Base-by-base conservation (phyloP, 2,329 filamentous ascomycete genomes). In the Colletotrichum sp. region DNA sequence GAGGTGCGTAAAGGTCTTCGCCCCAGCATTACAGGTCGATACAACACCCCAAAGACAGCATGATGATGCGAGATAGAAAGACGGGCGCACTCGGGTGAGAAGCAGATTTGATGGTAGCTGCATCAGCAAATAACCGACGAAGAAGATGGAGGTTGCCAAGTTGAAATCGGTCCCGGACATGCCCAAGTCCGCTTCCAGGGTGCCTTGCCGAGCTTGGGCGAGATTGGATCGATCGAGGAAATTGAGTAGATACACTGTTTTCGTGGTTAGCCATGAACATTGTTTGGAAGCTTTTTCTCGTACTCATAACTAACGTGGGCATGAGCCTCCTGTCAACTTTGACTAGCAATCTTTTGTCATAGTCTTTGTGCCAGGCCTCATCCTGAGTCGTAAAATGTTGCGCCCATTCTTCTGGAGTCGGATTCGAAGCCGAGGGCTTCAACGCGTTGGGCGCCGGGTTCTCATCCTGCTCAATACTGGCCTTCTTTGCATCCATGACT, bases 21-120 rank as follows among this genome's bases (percentile, higher is more conserved):
- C 83, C 2, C 87, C 87, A 0, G 89, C 87, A 30, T 90, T 90
- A n/a, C 88, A 85, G 0, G 85, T 86, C 59, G 80, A 87, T 36
- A 84, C 84, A 69, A 82, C 82, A 18, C 80, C 87, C 83, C 80
- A 88, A 13, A 84, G 80, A 79, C 86, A 83, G 80, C 90, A 89
- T 0, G 87, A 87, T 1, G 83, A 81, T 0, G 89, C 86, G 2
- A 93, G 85, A 76, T 91, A 92, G 2, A 89, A 72, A 3, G 89
- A 89, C 1, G 91, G 91, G 12, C 87, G 85, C 34, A 91, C 83
- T 5, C 88, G 84, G 0, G 90, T 92, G 4, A 93, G 83, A 0
- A 91, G 79, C 72, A 93, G 84, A 76, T 93, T 93, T 0, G 90
- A 92, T 0, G 91, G 92, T 0, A 93, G 82, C 80, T 93, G 91